Evolutionary conservation across 352 stramenopile genomes (phyloP).

Genomic region (Phytophthora multivora): DNA sequence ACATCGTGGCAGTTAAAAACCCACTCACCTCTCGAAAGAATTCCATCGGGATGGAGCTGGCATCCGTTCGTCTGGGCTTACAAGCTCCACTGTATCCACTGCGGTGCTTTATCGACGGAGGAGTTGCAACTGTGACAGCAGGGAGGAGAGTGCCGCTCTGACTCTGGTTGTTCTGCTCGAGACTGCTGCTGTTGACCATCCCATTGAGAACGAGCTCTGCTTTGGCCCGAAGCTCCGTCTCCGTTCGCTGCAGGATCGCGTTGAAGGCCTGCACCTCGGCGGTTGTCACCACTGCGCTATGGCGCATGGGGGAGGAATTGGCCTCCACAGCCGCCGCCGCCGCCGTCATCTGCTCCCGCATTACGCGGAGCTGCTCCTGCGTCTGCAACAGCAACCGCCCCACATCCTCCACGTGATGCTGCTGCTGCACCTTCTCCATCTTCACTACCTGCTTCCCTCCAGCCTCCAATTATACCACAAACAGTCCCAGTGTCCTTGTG

Average conservation of each 20-base stretch:
- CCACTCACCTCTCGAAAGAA: slow-evolving; percentile 55
- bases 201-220: slow-evolving; percentile 79
- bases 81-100: slow-evolving; percentile 8
- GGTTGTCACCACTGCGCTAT: slow-evolving; percentile 29
- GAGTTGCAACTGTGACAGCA: slow-evolving; percentile 14
- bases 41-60: slow-evolving; percentile 42
- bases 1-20: neutral
- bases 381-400: slow-evolving; percentile 81
- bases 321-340: slow-evolving; percentile 38
- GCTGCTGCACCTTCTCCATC: slow-evolving; percentile 82
- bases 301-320: slow-evolving; percentile 37
- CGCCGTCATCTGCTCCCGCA: slow-evolving; percentile 71
- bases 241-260: slow-evolving; percentile 72
- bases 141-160: slow-evolving; percentile 31
- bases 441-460: neutral
- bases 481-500: neutral
- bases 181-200: slow-evolving; percentile 57
- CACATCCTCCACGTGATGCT: slow-evolving; percentile 85
- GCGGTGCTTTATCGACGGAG: slow-evolving; percentile 14
- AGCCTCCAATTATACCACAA: slow-evolving; percentile 29
- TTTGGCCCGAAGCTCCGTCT: slow-evolving; percentile 77
- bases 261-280: slow-evolving; percentile 57
- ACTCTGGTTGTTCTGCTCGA: slow-evolving; percentile 24
- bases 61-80: slow-evolving; percentile 13
- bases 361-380: slow-evolving; percentile 76